Base-by-base conservation (phyloP, 2,329 filamentous ascomycete species). In the Xylaria digitata region DNA sequence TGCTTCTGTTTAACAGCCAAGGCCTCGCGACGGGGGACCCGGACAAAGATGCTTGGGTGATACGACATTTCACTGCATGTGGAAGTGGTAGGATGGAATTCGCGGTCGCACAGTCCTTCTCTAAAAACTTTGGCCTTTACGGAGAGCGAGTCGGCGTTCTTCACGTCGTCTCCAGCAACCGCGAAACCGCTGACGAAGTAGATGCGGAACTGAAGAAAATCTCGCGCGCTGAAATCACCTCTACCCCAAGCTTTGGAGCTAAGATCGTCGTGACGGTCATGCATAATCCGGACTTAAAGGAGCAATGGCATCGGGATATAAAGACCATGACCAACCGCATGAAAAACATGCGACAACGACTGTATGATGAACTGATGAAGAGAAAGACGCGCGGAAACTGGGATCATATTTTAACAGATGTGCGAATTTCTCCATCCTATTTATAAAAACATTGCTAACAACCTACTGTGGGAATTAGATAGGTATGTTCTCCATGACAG, bases 401-500 rank as follows among this genome's bases (percentile, higher is more conserved):
- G 80, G 67, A 66, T 0, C 75, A 78, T 57, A 65, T 81, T 32
- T 69, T 68, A n/a, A 67, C 59, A 48, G 66, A 26, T 43, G 54
- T 65, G 52, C 23, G 65, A n/a, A 56, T n/a, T 26, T 23, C 8
- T 11, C n/a, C 7, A 19, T 8, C 3, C 17, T 34, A 17, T 9
- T 49, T n/a, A 8, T n/a, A 6, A 66, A 30, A 2, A 43, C n/a
- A 17, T 49, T n/a, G 48, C 56, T 61, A 5, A 65, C 57, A n/a
- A 3, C 13, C 6, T 5, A 6, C 26, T 15, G 42, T 23, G 19
- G 19, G 7, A 23, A 34, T 40, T 50, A 82, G 75, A 79, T 79
- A 58, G 80, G 80, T 6, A 81, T 82, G 80, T 82, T 82, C 64
- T 76, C 74, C 4, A 80, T 78, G 65, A 80, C 80, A 0, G 26